Percentiles rank a stretch among this genome's conserved stretches.
Evolutionary conservation across 495 filamentous ascomycete genomes (phyloP).

Genomic region (Neurospora sp.): DNA sequence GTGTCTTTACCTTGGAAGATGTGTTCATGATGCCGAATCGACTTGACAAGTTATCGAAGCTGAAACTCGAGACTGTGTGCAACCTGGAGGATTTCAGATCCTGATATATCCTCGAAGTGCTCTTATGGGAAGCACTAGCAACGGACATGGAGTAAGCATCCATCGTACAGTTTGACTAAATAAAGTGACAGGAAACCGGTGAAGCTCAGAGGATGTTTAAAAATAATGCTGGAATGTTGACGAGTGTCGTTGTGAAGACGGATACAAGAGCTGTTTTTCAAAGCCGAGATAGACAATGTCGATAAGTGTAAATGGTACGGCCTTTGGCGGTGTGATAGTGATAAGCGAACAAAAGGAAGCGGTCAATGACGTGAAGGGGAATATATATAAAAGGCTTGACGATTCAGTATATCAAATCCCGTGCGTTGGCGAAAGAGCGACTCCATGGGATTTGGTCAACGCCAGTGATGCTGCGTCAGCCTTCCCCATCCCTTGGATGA

Average conservation of each 20-base stretch:
- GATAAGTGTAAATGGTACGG: background rate
- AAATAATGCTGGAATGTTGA: background rate
- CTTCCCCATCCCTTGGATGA: background rate
- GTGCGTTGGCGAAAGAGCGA: background rate
- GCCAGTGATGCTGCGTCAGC: background rate
- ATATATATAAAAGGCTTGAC: background rate
- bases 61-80: background rate
- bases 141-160: slow-evolving; percentile 41
- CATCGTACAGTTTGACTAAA: slow-evolving; percentile 21
- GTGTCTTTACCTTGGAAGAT: slow-evolving; percentile 11
- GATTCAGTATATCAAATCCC: background rate
- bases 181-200: background rate
- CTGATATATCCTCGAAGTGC: slow-evolving; percentile 36
- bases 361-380: background rate
- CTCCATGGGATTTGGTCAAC: background rate
- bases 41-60: background rate
- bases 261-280: background rate
- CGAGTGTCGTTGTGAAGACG: background rate
- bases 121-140: slow-evolving; percentile 29
- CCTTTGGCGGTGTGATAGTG: background rate
- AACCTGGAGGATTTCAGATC: slow-evolving; percentile 29
- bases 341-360: background rate
- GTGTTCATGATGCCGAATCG: slow-evolving; percentile 23
- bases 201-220: background rate
- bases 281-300: background rate